Evolutionary conservation across 1,139 yeast species (phyloP).

Genomic region (Suhomyces kunorum): DNA sequence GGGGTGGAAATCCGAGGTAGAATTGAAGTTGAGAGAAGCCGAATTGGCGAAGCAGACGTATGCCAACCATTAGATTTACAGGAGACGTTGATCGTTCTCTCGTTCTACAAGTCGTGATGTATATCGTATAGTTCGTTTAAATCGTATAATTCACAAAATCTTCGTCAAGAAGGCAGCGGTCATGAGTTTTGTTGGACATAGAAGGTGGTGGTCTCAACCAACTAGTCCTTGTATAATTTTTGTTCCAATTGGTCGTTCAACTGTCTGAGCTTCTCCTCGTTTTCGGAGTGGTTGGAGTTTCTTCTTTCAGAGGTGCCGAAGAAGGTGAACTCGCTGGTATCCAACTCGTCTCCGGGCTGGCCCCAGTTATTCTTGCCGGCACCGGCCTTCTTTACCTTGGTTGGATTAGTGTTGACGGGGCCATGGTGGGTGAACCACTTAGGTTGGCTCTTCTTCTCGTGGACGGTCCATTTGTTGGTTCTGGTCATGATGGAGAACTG

Average conservation of each 20-base stretch:
- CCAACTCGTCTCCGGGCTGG: constrained; percentile 63
- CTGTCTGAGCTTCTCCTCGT: constrained; percentile 29
- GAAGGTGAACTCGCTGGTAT: constrained; percentile 22
- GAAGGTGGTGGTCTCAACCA: no score
- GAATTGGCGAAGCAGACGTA: constrained; percentile 17
- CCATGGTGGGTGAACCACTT: constrained; percentile 81
- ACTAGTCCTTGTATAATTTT: constrained; percentile 8
- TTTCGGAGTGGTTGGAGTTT: constrained; percentile 42
- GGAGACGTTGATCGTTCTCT: constrained; percentile 2
- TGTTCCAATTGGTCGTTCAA: constrained; percentile 30
- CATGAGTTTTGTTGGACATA: background rate
- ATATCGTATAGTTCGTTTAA: background rate
- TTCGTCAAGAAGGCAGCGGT: background rate
- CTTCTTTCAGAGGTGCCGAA: constrained; percentile 37
- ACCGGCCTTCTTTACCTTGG: constrained; percentile 78
- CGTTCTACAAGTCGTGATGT: background rate
- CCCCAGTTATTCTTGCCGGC: constrained; percentile 86
- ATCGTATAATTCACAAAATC: constrained; percentile 3
- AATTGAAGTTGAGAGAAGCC: constrained; percentile 29
- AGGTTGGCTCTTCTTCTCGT: constrained; percentile 60
- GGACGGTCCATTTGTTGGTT: constrained; percentile 78
- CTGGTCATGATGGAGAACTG: constrained; percentile 75
- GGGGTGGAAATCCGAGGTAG: constrained; percentile 66
- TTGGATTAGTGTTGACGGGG: constrained; percentile 64
- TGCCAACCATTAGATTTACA: background rate